Conservation (phyloP, 352 stramenopile genomes). For the Globisporangium alternatum region DNA sequence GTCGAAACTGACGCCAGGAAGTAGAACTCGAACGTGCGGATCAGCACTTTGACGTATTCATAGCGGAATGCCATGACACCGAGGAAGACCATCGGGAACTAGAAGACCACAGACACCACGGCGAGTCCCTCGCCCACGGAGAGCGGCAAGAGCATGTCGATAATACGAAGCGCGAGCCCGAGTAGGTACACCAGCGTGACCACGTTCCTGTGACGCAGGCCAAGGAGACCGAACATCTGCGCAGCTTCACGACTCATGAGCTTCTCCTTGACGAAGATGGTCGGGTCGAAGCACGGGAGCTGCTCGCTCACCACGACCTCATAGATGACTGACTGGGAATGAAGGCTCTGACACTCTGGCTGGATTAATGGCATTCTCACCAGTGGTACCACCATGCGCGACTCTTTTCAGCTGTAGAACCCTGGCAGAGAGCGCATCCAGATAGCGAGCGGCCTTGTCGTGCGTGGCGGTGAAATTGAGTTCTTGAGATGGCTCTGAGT, state of each 20-base stretch:
- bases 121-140: background rate
- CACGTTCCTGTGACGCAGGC: background rate
- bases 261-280: background rate
- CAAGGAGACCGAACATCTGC: background rate
- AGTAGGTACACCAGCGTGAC: background rate
- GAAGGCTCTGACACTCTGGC: too few relatives aligned
- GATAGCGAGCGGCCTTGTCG: too few relatives aligned
- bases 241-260: background rate
- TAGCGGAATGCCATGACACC: background rate
- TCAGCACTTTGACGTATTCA: conserved; percentile 3
- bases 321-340: background rate
- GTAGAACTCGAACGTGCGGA: conserved; percentile 1
- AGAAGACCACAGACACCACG: background rate
- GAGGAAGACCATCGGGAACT: background rate
- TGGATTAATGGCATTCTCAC: too few relatives aligned
- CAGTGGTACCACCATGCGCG: too few relatives aligned
- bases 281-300: conserved; percentile 6
- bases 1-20: background rate
- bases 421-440: too few relatives aligned
- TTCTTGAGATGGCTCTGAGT: too few relatives aligned
- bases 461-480: too few relatives aligned
- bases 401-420: too few relatives aligned
- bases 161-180: background rate
- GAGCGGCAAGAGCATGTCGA: background rate
- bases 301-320: conserved; percentile 4